Evolutionary conservation across 306 rosid species (phyloP), one percentile per base, ranked within the genome.

Genomic region (Sindora glabra): DNA sequence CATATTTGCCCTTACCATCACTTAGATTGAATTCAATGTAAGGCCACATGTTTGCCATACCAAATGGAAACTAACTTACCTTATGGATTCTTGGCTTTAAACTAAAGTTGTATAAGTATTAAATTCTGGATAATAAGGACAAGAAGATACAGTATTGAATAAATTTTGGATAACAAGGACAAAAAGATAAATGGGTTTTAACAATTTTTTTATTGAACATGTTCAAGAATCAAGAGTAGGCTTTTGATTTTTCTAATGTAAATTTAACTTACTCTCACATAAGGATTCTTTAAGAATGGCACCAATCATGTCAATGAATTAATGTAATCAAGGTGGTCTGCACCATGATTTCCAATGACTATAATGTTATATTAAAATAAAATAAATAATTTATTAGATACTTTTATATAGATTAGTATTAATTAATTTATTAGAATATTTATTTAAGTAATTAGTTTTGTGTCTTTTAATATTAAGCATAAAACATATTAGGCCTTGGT

Each of bases 271-370:
- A 47, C 59, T 72, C 74, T 53, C 5, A 36, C 33, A 15, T 30
- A 25, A 16, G 6, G 44, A 56, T 72, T 73, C 47, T 13, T 70
- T 61, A 48, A 70, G 26, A 25, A 26, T 14, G 12, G 62, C 34
- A 26, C 44, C 52, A 34, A 42, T 56, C 69, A 59, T 41, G 46
- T 75, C 39, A 55, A 57, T 65, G 41, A 59, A 37, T 19, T 71
- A 71, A 71, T 71, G 24, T 50, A 36, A 70, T 55, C 68, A 34
- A 84, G 62, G 48, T 37, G 64, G 72, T 74, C 78, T 19, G 75
- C 59, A 44, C 21, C 27, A 8, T 33, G 24, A 45, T 11, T 33
- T 17, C 8, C 61, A 5, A 23, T 3, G 32, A 2, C 19, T 13
- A 2, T 4, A 13, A 23, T 38, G n/a, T n/a, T n/a, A n/a, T n/a